These are phyloP conservation scores for Parasarocladium wereldwijsianum DNA, from an alignment of 2,329 filamentous ascomycete species.

Conservation along the genomic window DNA sequence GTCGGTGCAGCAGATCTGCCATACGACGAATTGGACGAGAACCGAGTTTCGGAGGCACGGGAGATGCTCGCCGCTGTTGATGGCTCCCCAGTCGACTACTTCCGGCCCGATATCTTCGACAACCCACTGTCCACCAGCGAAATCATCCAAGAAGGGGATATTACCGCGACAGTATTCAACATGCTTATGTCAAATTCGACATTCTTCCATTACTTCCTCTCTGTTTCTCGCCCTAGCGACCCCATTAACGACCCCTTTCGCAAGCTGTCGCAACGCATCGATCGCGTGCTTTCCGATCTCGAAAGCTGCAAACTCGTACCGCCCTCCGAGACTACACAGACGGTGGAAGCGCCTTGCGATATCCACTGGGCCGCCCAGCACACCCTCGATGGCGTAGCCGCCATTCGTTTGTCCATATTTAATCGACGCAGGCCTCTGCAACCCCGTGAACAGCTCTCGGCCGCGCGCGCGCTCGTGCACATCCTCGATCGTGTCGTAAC, in stretches of 20 bases:
- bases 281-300: conserved; percentile 29
- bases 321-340: neutral
- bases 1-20: conserved; percentile 15
- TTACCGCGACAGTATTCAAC: conserved; percentile 35
- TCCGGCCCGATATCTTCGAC: conserved; percentile 32
- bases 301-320: conserved; percentile 11
- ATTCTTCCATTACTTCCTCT: conserved; percentile 38
- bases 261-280: conserved; percentile 30
- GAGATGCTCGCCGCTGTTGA: conserved; percentile 35
- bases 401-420: conserved; percentile 27
- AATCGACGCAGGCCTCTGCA: conserved; percentile 21
- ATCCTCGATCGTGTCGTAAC: conserved; percentile 30
- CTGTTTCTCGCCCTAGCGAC: conserved; percentile 24
- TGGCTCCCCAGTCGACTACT: conserved; percentile 22
- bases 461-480: conserved; percentile 30
- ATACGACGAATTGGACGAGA: conserved; percentile 15
- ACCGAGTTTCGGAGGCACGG: conserved; percentile 31
- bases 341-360: conserved; percentile 9
- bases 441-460: conserved; percentile 24
- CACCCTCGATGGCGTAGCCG: conserved; percentile 24
- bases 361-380: conserved; percentile 35
- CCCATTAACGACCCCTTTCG: conserved; percentile 30
- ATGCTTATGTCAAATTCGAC: conserved; percentile 39
- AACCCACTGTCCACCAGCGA: conserved; percentile 9
- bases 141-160: conserved; percentile 24